Evolutionary conservation across 2,329 filamentous ascomycete species (phyloP).

Genomic region (Sporothrix phasma): DNA sequence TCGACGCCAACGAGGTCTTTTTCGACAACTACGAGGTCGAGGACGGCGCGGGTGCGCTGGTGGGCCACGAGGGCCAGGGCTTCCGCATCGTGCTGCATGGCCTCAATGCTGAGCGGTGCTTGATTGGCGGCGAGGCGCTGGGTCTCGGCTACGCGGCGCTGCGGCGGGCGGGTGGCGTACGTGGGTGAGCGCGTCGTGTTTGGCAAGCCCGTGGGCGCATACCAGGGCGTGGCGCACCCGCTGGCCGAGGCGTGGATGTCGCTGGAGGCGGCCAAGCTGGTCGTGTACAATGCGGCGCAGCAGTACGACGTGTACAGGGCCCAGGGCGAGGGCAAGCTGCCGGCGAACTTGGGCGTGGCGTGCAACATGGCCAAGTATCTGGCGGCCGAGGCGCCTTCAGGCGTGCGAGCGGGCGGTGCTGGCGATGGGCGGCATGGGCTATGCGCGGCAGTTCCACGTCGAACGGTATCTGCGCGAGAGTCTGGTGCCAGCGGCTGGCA

Average conservation of each 20-base stretch:
- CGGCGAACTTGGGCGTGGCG: slow-evolving; percentile 50
- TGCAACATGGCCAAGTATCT: slow-evolving; percentile 64
- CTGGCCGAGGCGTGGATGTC: slow-evolving; percentile 56
- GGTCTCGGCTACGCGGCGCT: slow-evolving; percentile 68
- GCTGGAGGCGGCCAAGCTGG: slow-evolving; percentile 54
- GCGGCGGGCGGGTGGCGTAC: slow-evolving; percentile 52
- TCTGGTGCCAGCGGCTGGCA: slow-evolving; percentile 53
- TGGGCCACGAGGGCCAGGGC: slow-evolving; percentile 64
- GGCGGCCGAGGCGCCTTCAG: slow-evolving; percentile 52
- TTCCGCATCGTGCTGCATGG: slow-evolving; percentile 72
- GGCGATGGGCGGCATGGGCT: slow-evolving; percentile 54
- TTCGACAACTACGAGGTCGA: slow-evolving; percentile 65
- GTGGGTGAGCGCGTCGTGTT: slow-evolving; percentile 58
- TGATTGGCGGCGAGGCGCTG: slow-evolving; percentile 68
- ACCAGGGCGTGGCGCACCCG: slow-evolving; percentile 56
- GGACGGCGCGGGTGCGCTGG: slow-evolving; percentile 48
- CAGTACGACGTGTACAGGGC: slow-evolving; percentile 41
- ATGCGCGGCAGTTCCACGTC: slow-evolving; percentile 55
- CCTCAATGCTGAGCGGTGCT: slow-evolving; percentile 69
- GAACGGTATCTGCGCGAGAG: slow-evolving; percentile 57
- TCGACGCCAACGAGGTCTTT: slow-evolving; percentile 82
- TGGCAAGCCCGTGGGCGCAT: slow-evolving; percentile 53
- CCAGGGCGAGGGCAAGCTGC: slow-evolving; percentile 16
- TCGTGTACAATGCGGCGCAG: slow-evolving; percentile 54
- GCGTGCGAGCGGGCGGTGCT: slow-evolving; percentile 53